Base-by-base conservation (phyloP, 768 basidiomycete genomes). In the Agrocybe praecox region DNA sequence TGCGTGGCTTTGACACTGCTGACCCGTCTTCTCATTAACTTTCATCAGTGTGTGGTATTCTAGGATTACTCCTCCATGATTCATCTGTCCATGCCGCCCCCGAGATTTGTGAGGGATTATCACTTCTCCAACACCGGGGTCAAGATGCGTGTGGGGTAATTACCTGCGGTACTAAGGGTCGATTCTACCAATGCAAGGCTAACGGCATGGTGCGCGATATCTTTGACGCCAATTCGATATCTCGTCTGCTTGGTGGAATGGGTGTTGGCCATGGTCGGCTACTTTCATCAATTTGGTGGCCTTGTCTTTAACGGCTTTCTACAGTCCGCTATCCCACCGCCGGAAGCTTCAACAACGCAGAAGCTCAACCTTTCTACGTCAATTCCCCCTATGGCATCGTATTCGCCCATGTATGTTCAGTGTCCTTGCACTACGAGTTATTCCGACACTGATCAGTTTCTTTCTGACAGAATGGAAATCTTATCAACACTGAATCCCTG, bases 351-450 rank as follows among this genome's bases (percentile, higher is more conserved):
- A 92, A 95, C 56, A 92, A 97, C 63, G 89, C 96, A 11, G 97
- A 99, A 71, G 96, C 97, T 8, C 97, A 99, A 69, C 97, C 97
- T 1, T 99, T 99, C 81, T 99, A 99, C 70, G 97, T 99, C 65
- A 99, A 99, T 77, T 96, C 95, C n/a, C 97, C 97, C 2, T 99
- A 98, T 71, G 97, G 97, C 50, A 96, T 99, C 67, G 94, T 96
- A 59, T 90, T 99, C 69, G 97, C 93, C 18, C 96, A 99, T 80
- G 96, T 96, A 71, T 61, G 89, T 78, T 23, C 23, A 32, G 21
- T 47, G n/a, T 40, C 52, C 24, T 12, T 43, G 46, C 32, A 46
- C 47, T 48, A 52, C 46, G 45, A 18, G 60, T 6, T n/a, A 24
- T 57, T 49, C 62, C 22, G 23, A 49, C 17, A 22, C 54, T 50